phyloP scores from a whole-genome alignment of 192 early-diverging fungal species.

The Gryganskiella cystojenkinii region DNA sequence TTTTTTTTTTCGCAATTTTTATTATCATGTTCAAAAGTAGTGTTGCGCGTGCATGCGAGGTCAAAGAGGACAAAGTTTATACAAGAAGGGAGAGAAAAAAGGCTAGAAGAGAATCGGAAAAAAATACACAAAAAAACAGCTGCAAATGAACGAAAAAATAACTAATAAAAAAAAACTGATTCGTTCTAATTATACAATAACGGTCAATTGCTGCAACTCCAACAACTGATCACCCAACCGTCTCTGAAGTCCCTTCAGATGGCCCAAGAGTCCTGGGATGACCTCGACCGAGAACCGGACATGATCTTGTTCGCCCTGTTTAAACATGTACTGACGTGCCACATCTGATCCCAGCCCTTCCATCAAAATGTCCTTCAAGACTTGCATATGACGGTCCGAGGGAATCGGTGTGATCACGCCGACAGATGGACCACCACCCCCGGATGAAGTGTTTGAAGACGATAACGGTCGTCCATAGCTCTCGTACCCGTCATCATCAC shows the following conservation, averaged over 20 bases:
- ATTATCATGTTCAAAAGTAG: too few relatives aligned
- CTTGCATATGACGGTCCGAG: slow-evolving; percentile 52
- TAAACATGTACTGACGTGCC: slow-evolving; percentile 47
- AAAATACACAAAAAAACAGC: too few relatives aligned
- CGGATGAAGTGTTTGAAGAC: neutral
- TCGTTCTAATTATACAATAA: slow-evolving; percentile 11
- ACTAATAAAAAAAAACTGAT: neutral
- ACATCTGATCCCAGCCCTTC: slow-evolving; percentile 45
- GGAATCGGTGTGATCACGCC: slow-evolving; percentile 51
- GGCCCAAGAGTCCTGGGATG: slow-evolving; percentile 51
- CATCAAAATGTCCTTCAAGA: slow-evolving; percentile 52
- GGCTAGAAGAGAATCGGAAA: too few relatives aligned
- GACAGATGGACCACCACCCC: slow-evolving; percentile 10
- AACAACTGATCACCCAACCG: slow-evolving; percentile 43
- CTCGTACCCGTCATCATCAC: slow-evolving; percentile 42
- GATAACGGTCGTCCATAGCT: slow-evolving; percentile 8
- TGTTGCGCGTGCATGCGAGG: too few relatives aligned
- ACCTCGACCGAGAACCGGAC: slow-evolving; percentile 53
- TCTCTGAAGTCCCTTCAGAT: slow-evolving; percentile 46
- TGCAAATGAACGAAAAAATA: too few relatives aligned
- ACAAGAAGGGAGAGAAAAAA: too few relatives aligned
- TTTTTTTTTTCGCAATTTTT: too few relatives aligned
- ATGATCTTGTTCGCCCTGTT: slow-evolving; percentile 46
- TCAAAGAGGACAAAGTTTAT: too few relatives aligned
- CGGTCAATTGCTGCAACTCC: slow-evolving; percentile 35